A percentile compares a stretch with the other conserved stretches of the same genome.
phyloP scores from a whole-genome alignment of 495 filamentous ascomycete genomes.

The Recurvomyces mirabilis region DNA sequence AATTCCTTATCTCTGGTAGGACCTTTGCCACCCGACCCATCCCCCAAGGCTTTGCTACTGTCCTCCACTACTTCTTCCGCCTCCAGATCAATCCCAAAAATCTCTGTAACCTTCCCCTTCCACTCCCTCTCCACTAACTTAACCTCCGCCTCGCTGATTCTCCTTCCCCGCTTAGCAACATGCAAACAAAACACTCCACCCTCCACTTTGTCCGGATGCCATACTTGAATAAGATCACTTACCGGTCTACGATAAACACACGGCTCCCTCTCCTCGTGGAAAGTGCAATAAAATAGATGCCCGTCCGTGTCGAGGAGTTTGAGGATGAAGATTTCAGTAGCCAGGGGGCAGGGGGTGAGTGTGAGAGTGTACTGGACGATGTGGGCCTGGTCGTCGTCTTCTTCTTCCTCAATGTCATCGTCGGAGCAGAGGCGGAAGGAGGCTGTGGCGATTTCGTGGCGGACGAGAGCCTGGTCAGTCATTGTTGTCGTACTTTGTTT shows the following conservation, averaged over 20 bases:
- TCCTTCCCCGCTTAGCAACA: neutral
- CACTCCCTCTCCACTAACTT: neutral
- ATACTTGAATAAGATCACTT: neutral
- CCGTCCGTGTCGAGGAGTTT: neutral
- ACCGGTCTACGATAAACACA: neutral
- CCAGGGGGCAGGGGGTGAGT: neutral
- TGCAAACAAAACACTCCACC: neutral
- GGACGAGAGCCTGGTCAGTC: too few relatives aligned
- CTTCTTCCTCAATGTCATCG: too few relatives aligned
- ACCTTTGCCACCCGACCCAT: too few relatives aligned
- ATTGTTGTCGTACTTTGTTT: too few relatives aligned
- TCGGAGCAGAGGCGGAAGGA: neutral
- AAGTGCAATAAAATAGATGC: neutral
- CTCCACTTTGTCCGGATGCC: slow-evolving; percentile 1
- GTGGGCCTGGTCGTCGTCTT: too few relatives aligned
- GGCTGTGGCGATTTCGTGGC: neutral
- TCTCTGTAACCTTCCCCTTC: too few relatives aligned
- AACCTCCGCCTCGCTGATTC: neutral
- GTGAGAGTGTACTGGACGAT: neutral
- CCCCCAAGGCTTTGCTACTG: neutral
- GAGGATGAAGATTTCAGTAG: neutral
- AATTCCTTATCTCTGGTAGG: too few relatives aligned
- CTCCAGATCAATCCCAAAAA: too few relatives aligned
- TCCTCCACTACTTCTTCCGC: neutral
- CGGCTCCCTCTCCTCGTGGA: slow-evolving; percentile 3